Percentiles rank a stretch among this genome's conserved stretches.
These are phyloP conservation scores for Pseudogymnoascus sp. DNA, from an alignment of 2,329 filamentous ascomycete genomes.

Conservation along the genomic window DNA sequence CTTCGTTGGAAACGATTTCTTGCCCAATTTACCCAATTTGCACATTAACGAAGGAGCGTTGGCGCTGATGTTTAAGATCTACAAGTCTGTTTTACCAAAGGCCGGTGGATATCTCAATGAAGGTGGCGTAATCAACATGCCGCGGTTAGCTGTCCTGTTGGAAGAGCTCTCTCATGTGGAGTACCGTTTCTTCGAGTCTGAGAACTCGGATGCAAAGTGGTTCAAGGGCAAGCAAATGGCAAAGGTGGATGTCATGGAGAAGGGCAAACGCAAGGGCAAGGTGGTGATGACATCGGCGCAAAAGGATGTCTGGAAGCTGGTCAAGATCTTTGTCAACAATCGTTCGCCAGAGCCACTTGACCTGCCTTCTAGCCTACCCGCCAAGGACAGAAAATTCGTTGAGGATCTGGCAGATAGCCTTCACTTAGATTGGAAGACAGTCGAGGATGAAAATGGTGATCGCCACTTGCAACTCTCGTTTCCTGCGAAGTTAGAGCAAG, in stretches of 20 bases:
- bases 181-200: slow-evolving; percentile 83
- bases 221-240: slow-evolving; percentile 76
- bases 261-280: slow-evolving; percentile 53
- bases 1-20: slow-evolving; percentile 98
- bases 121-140: slow-evolving; percentile 80
- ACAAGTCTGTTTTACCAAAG: slow-evolving; percentile 80
- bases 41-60: slow-evolving; percentile 98
- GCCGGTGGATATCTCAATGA: slow-evolving; percentile 96
- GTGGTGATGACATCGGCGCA: slow-evolving; percentile 71
- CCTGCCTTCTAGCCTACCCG: slow-evolving; percentile 63
- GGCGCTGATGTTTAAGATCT: slow-evolving; percentile 93
- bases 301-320: slow-evolving; percentile 69
- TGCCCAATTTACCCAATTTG: slow-evolving; percentile 88
- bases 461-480: slow-evolving; percentile 57
- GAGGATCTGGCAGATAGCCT: slow-evolving; percentile 71
- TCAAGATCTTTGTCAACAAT: slow-evolving; percentile 74
- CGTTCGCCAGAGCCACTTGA: slow-evolving; percentile 58
- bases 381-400: slow-evolving; percentile 85
- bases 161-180: slow-evolving; percentile 83
- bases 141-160: slow-evolving; percentile 66
- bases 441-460: slow-evolving; percentile 55
- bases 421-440: slow-evolving; percentile 55
- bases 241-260: slow-evolving; percentile 56
- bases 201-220: slow-evolving; percentile 84
- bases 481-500: slow-evolving; percentile 37